Base-by-base conservation (phyloP, 805 yeast genomes). In the Metschnikowia baotianmanensis region DNA sequence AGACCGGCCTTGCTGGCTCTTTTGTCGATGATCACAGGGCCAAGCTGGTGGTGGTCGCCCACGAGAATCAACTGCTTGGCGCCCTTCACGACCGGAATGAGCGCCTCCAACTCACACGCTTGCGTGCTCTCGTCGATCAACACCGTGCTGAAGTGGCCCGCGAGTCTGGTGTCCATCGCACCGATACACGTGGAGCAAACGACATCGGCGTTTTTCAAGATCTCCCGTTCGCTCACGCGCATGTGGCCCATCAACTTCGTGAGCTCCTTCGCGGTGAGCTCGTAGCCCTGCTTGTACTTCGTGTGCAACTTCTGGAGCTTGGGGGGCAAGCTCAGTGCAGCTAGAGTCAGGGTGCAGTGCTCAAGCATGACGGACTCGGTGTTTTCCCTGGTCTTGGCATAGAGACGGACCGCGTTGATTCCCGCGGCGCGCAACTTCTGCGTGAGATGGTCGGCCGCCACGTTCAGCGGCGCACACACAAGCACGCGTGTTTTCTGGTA, bases 11-110 rank as follows among this genome's bases (percentile, higher is more conserved):
- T 82, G 13, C 83, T 88, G 3, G 96, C 96, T 51, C 76, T 75
- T 53, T 79, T 77, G 51, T 86, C 88, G 41, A 86, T 62, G 35
- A 91, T 83, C 18, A 89, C 95, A 0, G 98, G 97, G 1, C 97
- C 96, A 50, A 90, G 71, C 67, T 90, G 98, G 65, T 88, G 91
- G 63, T 91, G 97, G 61, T 90, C 98, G 56, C 98, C 98, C 27
- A 89, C 96, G 24, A 90, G 67, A 33, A 90, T 78, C 6, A 89
- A 87, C 58, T 90, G 96, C 57, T 83, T 84, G 33, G 95, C 89
- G 19, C 96, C 96, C 51, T 82, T 84, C 2, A 84, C 88, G 27
- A 90, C 77, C 10, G 98, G 96, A 50, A 90, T 87, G 54, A 90
- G 71, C 54, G 86, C 80, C 61, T 89, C 96, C 1, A 96, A 96